phyloP scores from a whole-genome alignment of 2,329 filamentous ascomycete species.

The Fusarium neocosmosporiellum region DNA sequence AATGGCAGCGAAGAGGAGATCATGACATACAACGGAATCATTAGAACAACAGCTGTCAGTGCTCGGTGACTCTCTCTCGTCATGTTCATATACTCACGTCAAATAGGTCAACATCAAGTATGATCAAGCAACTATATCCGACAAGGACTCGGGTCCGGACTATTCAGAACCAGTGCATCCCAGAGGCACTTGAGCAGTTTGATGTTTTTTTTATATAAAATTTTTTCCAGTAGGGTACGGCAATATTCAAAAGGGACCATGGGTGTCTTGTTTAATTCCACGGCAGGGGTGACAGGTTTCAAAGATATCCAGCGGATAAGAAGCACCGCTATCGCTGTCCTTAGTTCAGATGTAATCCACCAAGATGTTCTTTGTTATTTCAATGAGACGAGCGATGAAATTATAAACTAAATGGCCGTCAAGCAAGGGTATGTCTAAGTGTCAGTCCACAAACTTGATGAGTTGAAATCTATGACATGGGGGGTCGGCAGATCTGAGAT shows the following conservation, averaged over 20 bases:
- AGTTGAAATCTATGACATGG: not conserved
- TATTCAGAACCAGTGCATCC: not conserved
- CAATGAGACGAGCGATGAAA: not conserved
- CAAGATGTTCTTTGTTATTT: not conserved
- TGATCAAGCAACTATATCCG: constrained; percentile 17
- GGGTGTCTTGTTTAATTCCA: not conserved
- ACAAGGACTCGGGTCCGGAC: constrained; percentile 3
- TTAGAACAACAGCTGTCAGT: constrained; percentile 32
- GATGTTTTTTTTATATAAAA: not conserved
- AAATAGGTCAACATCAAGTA: constrained; percentile 25
- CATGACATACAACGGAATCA: constrained; percentile 40
- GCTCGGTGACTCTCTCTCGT: not conserved
- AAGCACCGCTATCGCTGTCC: not conserved
- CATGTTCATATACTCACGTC: not conserved
- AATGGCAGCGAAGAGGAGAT: constrained; percentile 40
- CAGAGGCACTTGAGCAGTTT: not conserved
- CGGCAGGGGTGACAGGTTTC: not conserved
- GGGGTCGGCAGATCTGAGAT: not conserved
- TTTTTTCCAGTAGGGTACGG: not conserved
- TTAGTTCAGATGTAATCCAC: not conserved
- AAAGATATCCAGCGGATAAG: not conserved
- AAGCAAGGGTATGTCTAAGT: not conserved
- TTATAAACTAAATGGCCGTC: not conserved
- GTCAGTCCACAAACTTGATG: not conserved
- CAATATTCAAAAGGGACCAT: not conserved